phyloP scores from a whole-genome alignment of 2,329 filamentous ascomycete species.

The Orbilia javanica region DNA sequence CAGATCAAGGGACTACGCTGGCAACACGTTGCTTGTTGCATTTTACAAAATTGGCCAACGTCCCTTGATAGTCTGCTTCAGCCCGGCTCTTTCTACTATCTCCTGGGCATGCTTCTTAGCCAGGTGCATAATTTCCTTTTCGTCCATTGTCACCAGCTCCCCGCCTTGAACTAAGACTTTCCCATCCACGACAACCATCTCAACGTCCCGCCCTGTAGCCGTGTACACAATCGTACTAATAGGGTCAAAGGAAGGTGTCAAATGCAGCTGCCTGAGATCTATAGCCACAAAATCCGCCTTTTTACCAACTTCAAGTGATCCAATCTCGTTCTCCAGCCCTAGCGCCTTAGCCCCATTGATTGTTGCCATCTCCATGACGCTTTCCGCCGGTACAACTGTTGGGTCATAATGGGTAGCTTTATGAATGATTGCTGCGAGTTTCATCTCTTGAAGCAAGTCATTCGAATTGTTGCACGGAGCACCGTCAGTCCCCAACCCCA shows the following conservation, averaged over 20 bases:
- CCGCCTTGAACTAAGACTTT: slow-evolving; percentile 65
- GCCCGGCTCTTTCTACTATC: slow-evolving; percentile 65
- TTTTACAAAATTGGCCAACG: slow-evolving; percentile 64
- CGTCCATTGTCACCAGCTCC: slow-evolving; percentile 65
- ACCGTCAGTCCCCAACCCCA: slow-evolving; percentile 70
- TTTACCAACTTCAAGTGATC: slow-evolving; percentile 66
- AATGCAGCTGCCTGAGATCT: slow-evolving; percentile 62
- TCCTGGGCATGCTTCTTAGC: slow-evolving; percentile 64
- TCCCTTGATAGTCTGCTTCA: slow-evolving; percentile 64
- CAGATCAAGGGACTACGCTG: neutral
- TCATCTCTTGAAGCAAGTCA: slow-evolving; percentile 68
- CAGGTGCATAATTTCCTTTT: slow-evolving; percentile 65
- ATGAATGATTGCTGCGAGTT: slow-evolving; percentile 69
- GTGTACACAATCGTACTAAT: slow-evolving; percentile 68
- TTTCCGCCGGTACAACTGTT: slow-evolving; percentile 66
- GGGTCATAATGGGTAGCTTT: slow-evolving; percentile 64
- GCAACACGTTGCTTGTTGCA: slow-evolving; percentile 15
- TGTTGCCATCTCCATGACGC: slow-evolving; percentile 69
- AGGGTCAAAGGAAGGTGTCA: slow-evolving; percentile 62
- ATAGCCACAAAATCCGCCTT: slow-evolving; percentile 67
- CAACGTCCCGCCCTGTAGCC: slow-evolving; percentile 67
- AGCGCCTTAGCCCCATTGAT: slow-evolving; percentile 69
- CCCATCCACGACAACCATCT: slow-evolving; percentile 67
- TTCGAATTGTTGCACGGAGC: slow-evolving; percentile 67
- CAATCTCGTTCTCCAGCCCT: slow-evolving; percentile 63